phyloP scores from a whole-genome alignment of 2,329 filamentous ascomycete genomes.

The Triangularia verruculosa region DNA sequence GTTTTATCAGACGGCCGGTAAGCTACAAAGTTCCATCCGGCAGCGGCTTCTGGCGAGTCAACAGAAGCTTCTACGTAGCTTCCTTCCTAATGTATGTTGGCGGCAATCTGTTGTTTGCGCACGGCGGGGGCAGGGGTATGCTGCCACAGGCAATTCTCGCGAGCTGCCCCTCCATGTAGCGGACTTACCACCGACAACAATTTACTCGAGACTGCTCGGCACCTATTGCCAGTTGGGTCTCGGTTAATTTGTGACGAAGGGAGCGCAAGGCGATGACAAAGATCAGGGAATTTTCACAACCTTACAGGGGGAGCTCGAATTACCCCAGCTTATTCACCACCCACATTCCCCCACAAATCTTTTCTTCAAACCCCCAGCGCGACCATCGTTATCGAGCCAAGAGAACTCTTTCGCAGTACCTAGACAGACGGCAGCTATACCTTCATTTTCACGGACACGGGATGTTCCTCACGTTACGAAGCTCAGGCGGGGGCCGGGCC shows the following conservation, averaged over 20 bases:
- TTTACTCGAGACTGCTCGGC: not conserved
- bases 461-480: slow-evolving; percentile 13
- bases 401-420: not conserved
- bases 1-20: not conserved
- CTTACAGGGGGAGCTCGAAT: not conserved
- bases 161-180: too few relatives aligned
- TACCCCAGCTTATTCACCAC: not conserved
- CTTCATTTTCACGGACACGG: not conserved
- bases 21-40: not conserved
- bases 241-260: not conserved
- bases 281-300: not conserved
- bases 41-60: not conserved
- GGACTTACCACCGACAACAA: not conserved
- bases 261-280: not conserved
- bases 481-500: slow-evolving; percentile 1
- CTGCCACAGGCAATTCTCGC: too few relatives aligned
- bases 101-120: too few relatives aligned
- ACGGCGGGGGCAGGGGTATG: too few relatives aligned
- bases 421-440: not conserved
- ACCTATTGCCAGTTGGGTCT: not conserved
- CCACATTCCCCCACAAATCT: not conserved
- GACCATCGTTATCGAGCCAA: not conserved
- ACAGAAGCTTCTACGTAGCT: not conserved
- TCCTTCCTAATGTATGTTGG: too few relatives aligned
- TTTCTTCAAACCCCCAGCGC: not conserved